Conservation (phyloP, 306 rosid genomes). For the Trifolium repens region DNA sequence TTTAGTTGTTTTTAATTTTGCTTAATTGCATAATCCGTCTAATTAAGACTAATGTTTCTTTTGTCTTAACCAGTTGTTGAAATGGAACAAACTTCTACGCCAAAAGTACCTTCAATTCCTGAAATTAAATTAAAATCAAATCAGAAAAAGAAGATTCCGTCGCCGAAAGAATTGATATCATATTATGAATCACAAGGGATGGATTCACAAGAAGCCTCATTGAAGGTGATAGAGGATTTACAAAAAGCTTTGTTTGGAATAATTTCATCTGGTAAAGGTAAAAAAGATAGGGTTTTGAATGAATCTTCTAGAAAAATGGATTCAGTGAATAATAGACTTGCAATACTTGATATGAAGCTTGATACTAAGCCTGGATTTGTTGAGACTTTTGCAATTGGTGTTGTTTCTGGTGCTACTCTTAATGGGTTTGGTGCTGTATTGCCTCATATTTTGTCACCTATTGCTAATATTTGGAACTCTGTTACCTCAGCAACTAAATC, state of each 20-base stretch:
- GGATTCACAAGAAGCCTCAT: constrained; percentile 63
- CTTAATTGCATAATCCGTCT: no score
- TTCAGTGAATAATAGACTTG: constrained; percentile 51
- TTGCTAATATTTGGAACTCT: constrained; percentile 73
- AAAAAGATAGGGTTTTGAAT: constrained; percentile 53
- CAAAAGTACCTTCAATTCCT: background rate
- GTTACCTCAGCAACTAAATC: constrained; percentile 49
- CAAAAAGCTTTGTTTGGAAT: constrained; percentile 72
- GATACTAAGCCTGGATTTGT: constrained; percentile 85
- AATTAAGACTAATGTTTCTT: background rate
- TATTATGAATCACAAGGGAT: constrained; percentile 87
- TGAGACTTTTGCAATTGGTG: constrained; percentile 66
- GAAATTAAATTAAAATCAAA: background rate
- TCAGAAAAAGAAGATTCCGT: constrained; percentile 57
- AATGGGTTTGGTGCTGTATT: constrained; percentile 56
- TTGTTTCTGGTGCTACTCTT: constrained; percentile 73
- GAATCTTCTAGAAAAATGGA: constrained; percentile 76
- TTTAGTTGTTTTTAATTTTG: background rate
- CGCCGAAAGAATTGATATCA: constrained; percentile 67
- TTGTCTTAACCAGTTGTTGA: background rate
- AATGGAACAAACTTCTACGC: constrained; percentile 38
- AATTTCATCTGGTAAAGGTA: constrained; percentile 72
- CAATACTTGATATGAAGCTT: constrained; percentile 72
- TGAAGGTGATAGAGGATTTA: constrained; percentile 89
- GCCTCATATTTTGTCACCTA: constrained; percentile 64